Percentiles rank a stretch among this genome's conserved stretches.
Conservation (phyloP, 2,329 filamentous ascomycete genomes). For the Helminthosporium solani region DNA sequence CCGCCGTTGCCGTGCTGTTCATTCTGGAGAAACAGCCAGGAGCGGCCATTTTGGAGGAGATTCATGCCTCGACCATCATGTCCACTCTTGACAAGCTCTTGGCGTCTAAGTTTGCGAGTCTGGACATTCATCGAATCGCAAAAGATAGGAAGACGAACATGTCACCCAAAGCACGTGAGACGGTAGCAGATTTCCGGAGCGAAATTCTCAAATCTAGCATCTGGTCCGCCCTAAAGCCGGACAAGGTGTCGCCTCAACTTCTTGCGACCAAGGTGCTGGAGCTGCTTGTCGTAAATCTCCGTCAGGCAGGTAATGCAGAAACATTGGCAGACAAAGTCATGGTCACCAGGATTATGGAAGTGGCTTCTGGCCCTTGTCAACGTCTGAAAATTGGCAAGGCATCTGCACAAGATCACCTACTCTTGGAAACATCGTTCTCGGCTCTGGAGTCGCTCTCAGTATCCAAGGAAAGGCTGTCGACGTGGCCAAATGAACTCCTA, state of each 20-base stretch:
- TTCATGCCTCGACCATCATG: slow-evolving; percentile 57
- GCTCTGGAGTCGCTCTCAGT: slow-evolving; percentile 54
- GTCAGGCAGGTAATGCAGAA: slow-evolving; percentile 50
- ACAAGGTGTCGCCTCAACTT: slow-evolving; percentile 61
- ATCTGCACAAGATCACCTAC: slow-evolving; percentile 19
- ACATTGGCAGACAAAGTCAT: slow-evolving; percentile 47
- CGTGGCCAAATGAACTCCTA: slow-evolving; percentile 50
- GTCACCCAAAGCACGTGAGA: slow-evolving; percentile 62
- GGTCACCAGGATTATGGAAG: slow-evolving; percentile 45
- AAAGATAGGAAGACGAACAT: slow-evolving; percentile 68
- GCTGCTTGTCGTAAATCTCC: slow-evolving; percentile 55
- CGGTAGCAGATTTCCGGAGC: slow-evolving; percentile 57
- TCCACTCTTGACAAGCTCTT: slow-evolving; percentile 60
- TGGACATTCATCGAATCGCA: slow-evolving; percentile 61
- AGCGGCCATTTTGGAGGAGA: slow-evolving; percentile 59
- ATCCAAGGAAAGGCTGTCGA: slow-evolving; percentile 43
- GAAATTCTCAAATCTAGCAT: slow-evolving; percentile 55
- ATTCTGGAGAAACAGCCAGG: slow-evolving; percentile 63
- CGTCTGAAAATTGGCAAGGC: slow-evolving; percentile 17
- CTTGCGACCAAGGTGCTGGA: slow-evolving; percentile 66
- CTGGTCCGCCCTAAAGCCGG: slow-evolving; percentile 59
- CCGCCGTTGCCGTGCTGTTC: slow-evolving; percentile 63
- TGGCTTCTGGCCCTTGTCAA: slow-evolving; percentile 34
- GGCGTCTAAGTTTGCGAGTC: slow-evolving; percentile 39
- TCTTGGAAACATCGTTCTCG: slow-evolving; percentile 48